These are phyloP conservation scores for Leccinum barrowsii DNA, from an alignment of 768 basidiomycete genomes.

Conservation along the genomic window DNA sequence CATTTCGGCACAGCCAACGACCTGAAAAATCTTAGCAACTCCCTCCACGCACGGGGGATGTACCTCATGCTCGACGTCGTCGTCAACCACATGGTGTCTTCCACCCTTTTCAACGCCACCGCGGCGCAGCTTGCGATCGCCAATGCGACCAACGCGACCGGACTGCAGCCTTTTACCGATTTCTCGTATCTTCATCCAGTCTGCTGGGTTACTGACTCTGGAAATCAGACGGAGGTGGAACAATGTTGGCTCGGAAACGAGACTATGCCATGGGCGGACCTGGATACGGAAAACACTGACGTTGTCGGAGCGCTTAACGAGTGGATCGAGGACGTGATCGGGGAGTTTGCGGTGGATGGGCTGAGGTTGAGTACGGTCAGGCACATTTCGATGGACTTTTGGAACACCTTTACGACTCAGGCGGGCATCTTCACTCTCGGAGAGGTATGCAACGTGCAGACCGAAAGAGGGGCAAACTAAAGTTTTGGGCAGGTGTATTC, in stretches of 20 bases:
- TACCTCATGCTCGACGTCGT: slow-evolving; percentile 62
- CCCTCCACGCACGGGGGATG: slow-evolving; percentile 52
- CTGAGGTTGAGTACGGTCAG: slow-evolving; percentile 60
- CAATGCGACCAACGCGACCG: slow-evolving; percentile 20
- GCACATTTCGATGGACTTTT: slow-evolving; percentile 52
- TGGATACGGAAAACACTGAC: slow-evolving; percentile 49
- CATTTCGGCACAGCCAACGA: slow-evolving; percentile 53
- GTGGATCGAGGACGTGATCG: slow-evolving; percentile 48
- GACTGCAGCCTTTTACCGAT: slow-evolving; percentile 30
- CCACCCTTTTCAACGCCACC: slow-evolving; percentile 24
- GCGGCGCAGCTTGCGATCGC: slow-evolving; percentile 17
- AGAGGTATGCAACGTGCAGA: slow-evolving; percentile 36
- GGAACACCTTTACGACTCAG: slow-evolving; percentile 46
- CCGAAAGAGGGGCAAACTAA: slow-evolving; percentile 18
- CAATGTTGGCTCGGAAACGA: slow-evolving; percentile 60
- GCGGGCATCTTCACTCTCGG: slow-evolving; percentile 54
- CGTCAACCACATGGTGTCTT: slow-evolving; percentile 56
- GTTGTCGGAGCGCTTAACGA: slow-evolving; percentile 42
- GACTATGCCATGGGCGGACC: slow-evolving; percentile 50
- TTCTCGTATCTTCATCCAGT: slow-evolving; percentile 37
- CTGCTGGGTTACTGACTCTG: slow-evolving; percentile 42
- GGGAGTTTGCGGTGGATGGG: slow-evolving; percentile 49
- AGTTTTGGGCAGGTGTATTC: slow-evolving; percentile 35
- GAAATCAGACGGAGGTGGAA: slow-evolving; percentile 47
- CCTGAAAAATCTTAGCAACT: slow-evolving; percentile 44